phyloP scores from a whole-genome alignment of 441 rosid genomes.

The Adansonia madagascariensis region DNA sequence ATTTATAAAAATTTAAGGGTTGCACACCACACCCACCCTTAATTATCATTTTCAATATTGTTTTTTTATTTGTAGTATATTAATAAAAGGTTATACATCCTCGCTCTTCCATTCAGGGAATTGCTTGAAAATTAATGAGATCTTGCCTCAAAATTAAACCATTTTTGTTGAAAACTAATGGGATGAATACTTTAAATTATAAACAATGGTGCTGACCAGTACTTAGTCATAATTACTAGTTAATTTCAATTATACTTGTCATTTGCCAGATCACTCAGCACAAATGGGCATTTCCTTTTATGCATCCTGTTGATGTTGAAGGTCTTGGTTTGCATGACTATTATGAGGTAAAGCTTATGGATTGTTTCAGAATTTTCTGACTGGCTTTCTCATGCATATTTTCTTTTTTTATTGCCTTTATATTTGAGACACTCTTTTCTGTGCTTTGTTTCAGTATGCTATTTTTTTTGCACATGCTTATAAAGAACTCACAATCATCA shows the following conservation, averaged over 20 bases:
- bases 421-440: background rate
- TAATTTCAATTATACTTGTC: slow-evolving; percentile 13
- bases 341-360: slow-evolving; percentile 54
- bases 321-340: slow-evolving; percentile 91
- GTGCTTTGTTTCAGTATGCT: slow-evolving; percentile 3
- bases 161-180: slow-evolving; percentile 10
- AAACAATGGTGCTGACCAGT: background rate
- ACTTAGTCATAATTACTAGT: slow-evolving; percentile 6
- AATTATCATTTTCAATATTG: slow-evolving; percentile 3
- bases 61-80: background rate
- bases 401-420: background rate
- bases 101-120: background rate
- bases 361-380: slow-evolving; percentile 5
- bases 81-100: background rate
- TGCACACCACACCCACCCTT: background rate
- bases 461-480: slow-evolving; percentile 9
- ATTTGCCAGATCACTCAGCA: slow-evolving; percentile 71
- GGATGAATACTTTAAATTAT: background rate
- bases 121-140: background rate
- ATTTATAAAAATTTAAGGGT: background rate
- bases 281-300: slow-evolving; percentile 95
- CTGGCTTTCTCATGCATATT: slow-evolving; percentile 8
- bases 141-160: slow-evolving; percentile 6
- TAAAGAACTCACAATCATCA: background rate
- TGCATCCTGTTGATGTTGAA: slow-evolving; percentile 91